Evolutionary conservation across 306 rosid genomes (phyloP).

Genomic region (Prunus davidiana): DNA sequence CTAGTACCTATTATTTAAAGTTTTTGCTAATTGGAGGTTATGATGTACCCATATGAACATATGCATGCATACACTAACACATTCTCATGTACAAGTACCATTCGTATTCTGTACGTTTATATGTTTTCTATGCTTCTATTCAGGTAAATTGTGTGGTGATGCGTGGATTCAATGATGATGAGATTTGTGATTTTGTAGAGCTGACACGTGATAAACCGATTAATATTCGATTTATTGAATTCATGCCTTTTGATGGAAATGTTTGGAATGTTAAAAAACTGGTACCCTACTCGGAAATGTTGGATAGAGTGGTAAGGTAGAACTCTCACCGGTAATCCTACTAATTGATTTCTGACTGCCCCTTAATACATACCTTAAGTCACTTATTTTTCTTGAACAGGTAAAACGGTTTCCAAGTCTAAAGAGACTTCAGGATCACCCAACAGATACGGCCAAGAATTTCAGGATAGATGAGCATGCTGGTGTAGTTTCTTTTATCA

Average conservation of each 20-base stretch:
- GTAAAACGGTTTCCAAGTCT: slow-evolving; percentile 44
- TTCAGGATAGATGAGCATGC: slow-evolving; percentile 68
- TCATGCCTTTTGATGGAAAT: slow-evolving; percentile 99
- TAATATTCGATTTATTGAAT: slow-evolving; percentile 88
- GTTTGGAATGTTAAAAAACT: slow-evolving; percentile 98
- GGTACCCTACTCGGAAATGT: slow-evolving; percentile 83
- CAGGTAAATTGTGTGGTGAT: slow-evolving; percentile 92
- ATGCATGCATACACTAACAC: not conserved
- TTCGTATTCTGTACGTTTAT: slow-evolving; percentile 1
- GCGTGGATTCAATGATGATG: slow-evolving; percentile 95
- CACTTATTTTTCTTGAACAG: slow-evolving; percentile 40
- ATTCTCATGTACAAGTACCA: not conserved
- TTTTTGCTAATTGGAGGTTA: not conserved
- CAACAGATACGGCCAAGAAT: slow-evolving; percentile 92
- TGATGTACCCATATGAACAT: too few species aligned
- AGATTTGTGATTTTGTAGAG: slow-evolving; percentile 81
- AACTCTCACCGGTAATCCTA: slow-evolving; percentile 37
- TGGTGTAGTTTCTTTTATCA: slow-evolving; percentile 84
- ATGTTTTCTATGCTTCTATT: slow-evolving; percentile 22
- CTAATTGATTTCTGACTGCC: slow-evolving; percentile 15
- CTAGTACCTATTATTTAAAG: not conserved
- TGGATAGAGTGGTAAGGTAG: slow-evolving; percentile 96
- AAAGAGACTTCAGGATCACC: slow-evolving; percentile 70
- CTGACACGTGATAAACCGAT: slow-evolving; percentile 77
- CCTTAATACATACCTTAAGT: slow-evolving; percentile 14